Evolutionary conservation across 1,139 yeast species (phyloP), one percentile per base, ranked within the genome.

Genomic region (Yamadazyma pseudoaaseri): DNA sequence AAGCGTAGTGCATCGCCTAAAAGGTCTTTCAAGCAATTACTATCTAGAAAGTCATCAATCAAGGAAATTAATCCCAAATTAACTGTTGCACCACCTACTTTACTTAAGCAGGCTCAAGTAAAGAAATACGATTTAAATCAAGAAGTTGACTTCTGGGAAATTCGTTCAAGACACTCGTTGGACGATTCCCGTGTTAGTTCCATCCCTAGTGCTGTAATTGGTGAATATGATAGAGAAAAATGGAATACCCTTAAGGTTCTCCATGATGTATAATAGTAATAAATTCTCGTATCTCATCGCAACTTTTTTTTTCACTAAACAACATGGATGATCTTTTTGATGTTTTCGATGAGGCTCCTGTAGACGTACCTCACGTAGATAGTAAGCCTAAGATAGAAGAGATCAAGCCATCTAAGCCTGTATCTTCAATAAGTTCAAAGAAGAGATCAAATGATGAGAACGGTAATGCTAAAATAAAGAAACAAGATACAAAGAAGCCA

Each of bases 181-280:
- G 60, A 55, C 29, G 54, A 56, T 31, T 70, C 77, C 3, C 54
- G 73, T 20, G 59, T 63, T 11, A 73, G 75, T 41, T 68, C 78
- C 1, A 62, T 74, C 26, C 85, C 84, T 0, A 69, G 80, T 38
- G 79, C 72, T 9, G 79, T 76, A 2, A 69, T 79, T 35, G 84
- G 85, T 0, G 78, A 77, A 48, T 79, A 79, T 48, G 86, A 79
- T 48, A 59, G 71, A 44, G 86, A 79, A 51, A 79, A 79, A 51
- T 79, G 85, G 85, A 58, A 70, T 37, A 73, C 76, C 0, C 58
- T 78, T 39, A 69, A 71, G 45, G 59, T 27, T 13, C 26, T 37
- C 10, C 32, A 30, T 23, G 26, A 34, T 31, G 37, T 34, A 31
- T 20, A 29, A 29, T 30, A 35, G 30, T 31, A 31, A 17, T 11